A percentile compares a stretch with the other conserved stretches of the same genome.
phyloP scores from a whole-genome alignment of 139 green algal genomes.

The Nannochloris sp. region DNA sequence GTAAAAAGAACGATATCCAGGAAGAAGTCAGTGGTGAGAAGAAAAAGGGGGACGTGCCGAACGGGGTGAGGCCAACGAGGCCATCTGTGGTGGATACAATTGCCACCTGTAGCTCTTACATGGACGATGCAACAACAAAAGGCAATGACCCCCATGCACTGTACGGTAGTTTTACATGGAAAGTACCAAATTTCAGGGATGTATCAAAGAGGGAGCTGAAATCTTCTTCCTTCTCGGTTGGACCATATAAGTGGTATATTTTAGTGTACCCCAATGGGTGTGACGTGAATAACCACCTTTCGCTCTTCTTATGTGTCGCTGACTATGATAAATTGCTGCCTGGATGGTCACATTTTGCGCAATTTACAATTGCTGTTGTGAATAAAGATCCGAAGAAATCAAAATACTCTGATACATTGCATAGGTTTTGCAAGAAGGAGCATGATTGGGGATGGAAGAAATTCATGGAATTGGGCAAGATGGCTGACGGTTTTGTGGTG shows the following conservation, averaged over 20 bases:
- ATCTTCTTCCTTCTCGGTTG: constrained; percentile 87
- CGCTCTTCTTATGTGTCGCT: constrained; percentile 95
- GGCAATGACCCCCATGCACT: constrained; percentile 31
- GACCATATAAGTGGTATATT: constrained; percentile 95
- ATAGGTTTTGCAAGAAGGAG: constrained; percentile 99
- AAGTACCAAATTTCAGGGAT: constrained; percentile 90
- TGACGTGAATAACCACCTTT: constrained; percentile 96
- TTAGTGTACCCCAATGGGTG: constrained; percentile 95
- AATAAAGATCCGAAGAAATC: constrained; percentile 97
- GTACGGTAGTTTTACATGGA: constrained; percentile 97
- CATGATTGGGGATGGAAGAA: constrained; percentile 99
- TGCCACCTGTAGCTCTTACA: constrained; percentile 52
- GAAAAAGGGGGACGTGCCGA: too few relatives aligned
- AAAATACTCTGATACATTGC: constrained; percentile 97
- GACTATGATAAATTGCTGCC: constrained; percentile 98
- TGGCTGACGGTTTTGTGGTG: constrained; percentile 90
- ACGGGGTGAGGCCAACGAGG: constrained; percentile 46
- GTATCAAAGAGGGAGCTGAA: constrained; percentile 89
- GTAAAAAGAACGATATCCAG: too few relatives aligned
- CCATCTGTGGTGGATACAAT: constrained; percentile 49
- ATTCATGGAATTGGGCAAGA: constrained; percentile 89
- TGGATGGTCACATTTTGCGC: constrained; percentile 96
- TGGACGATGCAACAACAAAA: constrained; percentile 54
- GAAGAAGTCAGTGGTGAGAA: too few relatives aligned
- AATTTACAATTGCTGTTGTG: constrained; percentile 98